Evolutionary conservation across 106 monocot species (phyloP), one percentile per base, ranked within the genome.

Genomic region (Xerophyta viscosa): DNA sequence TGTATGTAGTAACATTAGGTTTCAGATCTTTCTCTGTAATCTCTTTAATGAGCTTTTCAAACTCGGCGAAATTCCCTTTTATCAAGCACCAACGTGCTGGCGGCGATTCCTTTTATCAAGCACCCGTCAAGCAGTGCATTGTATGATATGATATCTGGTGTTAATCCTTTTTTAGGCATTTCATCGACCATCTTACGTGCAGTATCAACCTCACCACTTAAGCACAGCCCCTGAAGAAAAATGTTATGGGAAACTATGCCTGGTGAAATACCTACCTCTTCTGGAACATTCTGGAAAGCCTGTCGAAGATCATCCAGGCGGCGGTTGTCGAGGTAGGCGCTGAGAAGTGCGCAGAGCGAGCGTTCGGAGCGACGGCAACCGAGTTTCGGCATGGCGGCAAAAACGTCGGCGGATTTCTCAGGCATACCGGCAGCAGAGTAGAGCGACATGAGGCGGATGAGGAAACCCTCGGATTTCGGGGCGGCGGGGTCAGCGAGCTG

Each of bases 261-360:
- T 2, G 83, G 78, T 24, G 50, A 12, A 12, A 83, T 20, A 8
- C 66, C 52, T 12, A 64, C 41, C 39, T 62, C 55, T 7, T 24
- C 24, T 0, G 75, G 63, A 6, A 69, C 52, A 0, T 12, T 39
- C 2, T 41, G 2, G 61, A 87, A 87, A 20, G 70, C 53, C 0
- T 78, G 66, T 9, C 27, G 24, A 29, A 68, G 55, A 29, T 37
- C 60, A 22, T 73, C 57, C 26, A 61, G 50, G 23, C 27, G 45
- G 27, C 44, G 49, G 72, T 79, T 75, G 20, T 72, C 44, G 27
- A 72, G 61, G 37, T 62, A 76, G 2, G 68, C 82, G 39, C 58
- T 65, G 62, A 88, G 82, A 44, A 88, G 66, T 7, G 82, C 88
- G 36, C 67, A 88, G 54, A 88, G 57, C 15, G 88, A 37, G 26